phyloP scores from a whole-genome alignment of 2,329 filamentous ascomycete species.

The Clonostachys rosea region DNA sequence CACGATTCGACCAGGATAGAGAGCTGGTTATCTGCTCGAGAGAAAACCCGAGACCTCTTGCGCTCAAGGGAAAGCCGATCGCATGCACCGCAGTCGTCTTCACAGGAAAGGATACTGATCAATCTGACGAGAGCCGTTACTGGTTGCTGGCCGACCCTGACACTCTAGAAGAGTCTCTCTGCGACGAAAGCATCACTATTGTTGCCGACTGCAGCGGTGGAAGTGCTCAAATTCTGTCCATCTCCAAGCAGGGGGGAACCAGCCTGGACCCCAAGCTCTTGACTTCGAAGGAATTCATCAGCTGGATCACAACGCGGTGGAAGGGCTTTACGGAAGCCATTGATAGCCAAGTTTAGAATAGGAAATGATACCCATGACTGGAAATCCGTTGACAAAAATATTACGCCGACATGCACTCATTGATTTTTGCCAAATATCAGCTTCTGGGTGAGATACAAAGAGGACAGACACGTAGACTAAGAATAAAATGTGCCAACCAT shows the following conservation, averaged over 20 bases:
- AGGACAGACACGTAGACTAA: conserved; percentile 3
- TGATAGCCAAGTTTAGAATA: conserved; percentile 13
- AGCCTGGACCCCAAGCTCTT: conserved; percentile 58
- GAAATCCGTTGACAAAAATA: background rate
- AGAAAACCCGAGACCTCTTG: conserved; percentile 48
- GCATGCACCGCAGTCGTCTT: conserved; percentile 78
- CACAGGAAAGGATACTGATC: conserved; percentile 52
- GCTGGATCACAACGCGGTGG: conserved; percentile 26
- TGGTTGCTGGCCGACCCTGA: conserved; percentile 90
- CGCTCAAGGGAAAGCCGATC: conserved; percentile 64
- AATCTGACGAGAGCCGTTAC: conserved; percentile 38
- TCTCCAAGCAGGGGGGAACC: conserved; percentile 82
- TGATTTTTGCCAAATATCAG: background rate
- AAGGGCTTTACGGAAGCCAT: conserved; percentile 24
- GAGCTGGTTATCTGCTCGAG: conserved; percentile 74
- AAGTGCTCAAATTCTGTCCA: conserved; percentile 55
- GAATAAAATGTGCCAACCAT: conserved; percentile 64
- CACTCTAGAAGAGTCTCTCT: conserved; percentile 80
- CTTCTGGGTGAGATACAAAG: background rate
- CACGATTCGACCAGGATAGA: conserved; percentile 78
- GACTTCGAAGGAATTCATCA: conserved; percentile 57
- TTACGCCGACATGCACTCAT: background rate
- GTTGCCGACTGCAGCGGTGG: conserved; percentile 64
- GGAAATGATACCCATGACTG: conserved; percentile 15
- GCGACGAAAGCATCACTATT: conserved; percentile 76